Percentiles rank a stretch among this genome's conserved stretches.
These are phyloP conservation scores for Lachancea thermotolerans DNA, from an alignment of 805 yeast genomes.

Conservation along the genomic window DNA sequence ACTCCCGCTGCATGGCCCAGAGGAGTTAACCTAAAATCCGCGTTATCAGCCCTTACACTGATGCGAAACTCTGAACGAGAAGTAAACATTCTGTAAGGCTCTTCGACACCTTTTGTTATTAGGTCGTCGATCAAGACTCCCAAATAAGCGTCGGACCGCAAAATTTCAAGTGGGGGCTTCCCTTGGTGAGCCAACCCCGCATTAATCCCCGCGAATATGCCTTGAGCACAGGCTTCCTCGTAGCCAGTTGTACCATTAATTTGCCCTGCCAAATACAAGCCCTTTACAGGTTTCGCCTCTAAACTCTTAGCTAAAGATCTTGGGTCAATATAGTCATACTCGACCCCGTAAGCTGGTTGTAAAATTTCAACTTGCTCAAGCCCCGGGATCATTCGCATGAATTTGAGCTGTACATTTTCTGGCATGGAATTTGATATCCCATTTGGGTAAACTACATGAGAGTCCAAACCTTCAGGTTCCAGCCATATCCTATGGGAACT, in stretches of 20 bases:
- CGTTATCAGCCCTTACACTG: slow-evolving; percentile 88
- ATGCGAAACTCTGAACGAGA: slow-evolving; percentile 91
- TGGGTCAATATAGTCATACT: slow-evolving; percentile 94
- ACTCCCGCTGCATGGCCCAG: slow-evolving; percentile 62
- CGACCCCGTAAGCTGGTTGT: slow-evolving; percentile 99
- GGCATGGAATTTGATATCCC: slow-evolving; percentile 98
- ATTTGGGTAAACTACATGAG: slow-evolving; percentile 88
- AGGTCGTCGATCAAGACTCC: slow-evolving; percentile 93
- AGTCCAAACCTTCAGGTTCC: slow-evolving; percentile 91
- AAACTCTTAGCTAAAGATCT: slow-evolving; percentile 70
- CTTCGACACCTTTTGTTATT: slow-evolving; percentile 91
- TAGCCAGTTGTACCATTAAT: slow-evolving; percentile 98
- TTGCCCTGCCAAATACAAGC: slow-evolving; percentile 89
- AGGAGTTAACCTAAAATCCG: slow-evolving; percentile 76
- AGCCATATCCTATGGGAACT: slow-evolving; percentile 80
- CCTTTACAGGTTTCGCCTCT: slow-evolving; percentile 74
- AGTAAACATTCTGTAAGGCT: slow-evolving; percentile 97
- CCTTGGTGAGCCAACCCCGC: slow-evolving; percentile 58
- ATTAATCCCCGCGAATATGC: slow-evolving; percentile 90
- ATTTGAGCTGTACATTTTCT: slow-evolving; percentile 72
- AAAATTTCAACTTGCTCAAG: slow-evolving; percentile 80
- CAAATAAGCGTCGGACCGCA: slow-evolving; percentile 78
- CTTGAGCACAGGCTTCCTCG: slow-evolving; percentile 98
- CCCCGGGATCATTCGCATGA: slow-evolving; percentile 78
- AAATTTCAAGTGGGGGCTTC: slow-evolving; percentile 43